Evolutionary conservation across 139 green algal species (phyloP), one percentile per base, ranked within the genome.

Genomic region (Coccomyxa sp.): DNA sequence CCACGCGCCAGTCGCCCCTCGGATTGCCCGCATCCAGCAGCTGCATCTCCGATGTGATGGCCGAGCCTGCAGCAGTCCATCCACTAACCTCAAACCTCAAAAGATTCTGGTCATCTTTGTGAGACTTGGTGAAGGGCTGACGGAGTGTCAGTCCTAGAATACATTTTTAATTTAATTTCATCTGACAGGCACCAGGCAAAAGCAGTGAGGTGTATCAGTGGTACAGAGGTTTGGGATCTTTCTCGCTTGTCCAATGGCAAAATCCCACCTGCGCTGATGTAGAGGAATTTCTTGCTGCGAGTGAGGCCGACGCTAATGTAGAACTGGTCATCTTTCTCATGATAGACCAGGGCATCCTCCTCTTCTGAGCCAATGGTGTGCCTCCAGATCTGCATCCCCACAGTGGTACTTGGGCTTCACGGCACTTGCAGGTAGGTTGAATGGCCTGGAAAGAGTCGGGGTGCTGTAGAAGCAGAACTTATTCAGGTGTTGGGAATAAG

Each of bases 241-340:
- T 51, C 3, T 51, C 7, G 3, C 38, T 51, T 51, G 38, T 51
- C 38, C 38, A 51, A 3, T 7, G 38, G 38, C 38, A 51, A 51
- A 7, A 7, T 81, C 18, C 30, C 63, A 71, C 63, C 63, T 21
- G 63, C 18, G 9, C 18, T 28, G 63, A 97, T 94, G 86, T 91
- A 90, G 51, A 98, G 81, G 30, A 94, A 28, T 30, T 90, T 67
- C 32, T 96, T 92, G 60, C 82, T 90, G 83, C 90, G 86, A 28
- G 82, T 85, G 32, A 88, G 85, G 63, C 59, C 60, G 13, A 98
- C 80, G 74, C 86, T 86, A 10, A 98, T 85, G 84, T 96, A 96
- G 81, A 97, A 97, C 10, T 86, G 45, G 21, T 93, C 92, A 76
- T 95, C 92, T 1, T 90, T 80, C 84, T 98, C 95, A 80, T 97